These are phyloP conservation scores for Adenanthera pavonina DNA, from an alignment of 306 rosid species.

Conservation along the genomic window DNA sequence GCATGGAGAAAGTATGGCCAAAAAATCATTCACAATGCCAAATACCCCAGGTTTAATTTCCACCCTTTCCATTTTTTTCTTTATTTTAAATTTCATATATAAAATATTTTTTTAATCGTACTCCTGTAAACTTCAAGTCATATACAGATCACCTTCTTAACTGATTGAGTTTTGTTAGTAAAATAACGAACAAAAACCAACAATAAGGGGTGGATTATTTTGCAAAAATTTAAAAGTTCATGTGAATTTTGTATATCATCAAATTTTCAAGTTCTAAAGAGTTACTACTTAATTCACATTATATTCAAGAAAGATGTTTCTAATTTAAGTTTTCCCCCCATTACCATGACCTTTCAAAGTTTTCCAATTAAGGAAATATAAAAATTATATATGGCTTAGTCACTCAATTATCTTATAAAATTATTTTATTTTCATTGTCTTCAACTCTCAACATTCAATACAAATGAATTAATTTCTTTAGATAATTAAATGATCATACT, in stretches of 20 bases:
- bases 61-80: not conserved
- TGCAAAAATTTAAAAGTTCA: not conserved
- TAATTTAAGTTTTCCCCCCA: not conserved
- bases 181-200: not conserved
- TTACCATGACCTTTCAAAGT: not conserved
- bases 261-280: too few species aligned
- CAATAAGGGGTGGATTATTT: not conserved
- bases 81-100: not conserved
- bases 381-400: not conserved
- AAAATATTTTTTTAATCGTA: too few species aligned
- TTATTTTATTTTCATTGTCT: too few species aligned
- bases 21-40: conserved; percentile 51
- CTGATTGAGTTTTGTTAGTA: not conserved
- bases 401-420: not conserved
- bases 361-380: not conserved
- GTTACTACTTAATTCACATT: too few species aligned
- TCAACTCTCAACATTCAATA: too few species aligned
- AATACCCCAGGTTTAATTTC: conserved; percentile 50
- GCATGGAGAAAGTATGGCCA: conserved; percentile 90
- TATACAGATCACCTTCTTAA: not conserved
- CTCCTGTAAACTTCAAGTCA: not conserved
- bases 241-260: not conserved
- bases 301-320: too few species aligned
- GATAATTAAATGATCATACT: too few species aligned
- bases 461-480: too few species aligned